Base-by-base conservation (phyloP, 2,329 filamentous ascomycete species). In the Alternaria incomplexa region DNA sequence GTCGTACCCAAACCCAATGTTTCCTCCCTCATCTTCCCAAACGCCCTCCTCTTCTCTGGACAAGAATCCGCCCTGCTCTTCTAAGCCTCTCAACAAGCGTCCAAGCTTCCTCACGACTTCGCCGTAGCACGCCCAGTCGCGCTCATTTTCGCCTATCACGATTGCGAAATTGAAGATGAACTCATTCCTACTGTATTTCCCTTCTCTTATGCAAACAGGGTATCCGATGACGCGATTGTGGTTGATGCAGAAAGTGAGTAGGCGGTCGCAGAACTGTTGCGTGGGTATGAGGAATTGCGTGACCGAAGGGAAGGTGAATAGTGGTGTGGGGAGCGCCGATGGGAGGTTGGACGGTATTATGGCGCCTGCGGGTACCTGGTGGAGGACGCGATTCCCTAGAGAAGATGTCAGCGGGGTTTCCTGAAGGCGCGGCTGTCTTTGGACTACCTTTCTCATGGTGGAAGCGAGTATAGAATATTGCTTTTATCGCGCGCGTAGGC, bases 121-220 rank as follows among this genome's bases (percentile, higher is more conserved):
- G 79, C 94, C 93, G 78, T 93, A 97, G 32, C 90, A 91, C 52
- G 88, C 87, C 77, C 91, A 91, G 75, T 96, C 92, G 5, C 77
- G 78, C 13, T 86, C 84, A 32, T 86, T 83, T 60, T 89, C 87
- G 54, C 91, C 87, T 53, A 97, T 85, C 26, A 97, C 91, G 47
- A 98, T 85, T 62, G 93, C 93, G 77, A 98, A 97, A 80, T 98
- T 98, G 87, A 98, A 99, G 77, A 97, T 97, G 84, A 97, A 98
- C 80, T 97, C 93, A 81, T 97, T 97, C 62, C 96, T 90, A 75
- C 91, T 89, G 76, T 98, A 97, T 70, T 91, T 90, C 58, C 89
- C 87, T 67, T 93, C 88, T 11, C 78, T 70, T 76, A 98, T 93
- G 77, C 93, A 95, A 56, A 98, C 91, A 0, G 96, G 96, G 73